A percentile compares a stretch with the other conserved stretches of the same genome.
These are phyloP conservation scores for Ascochyta fabae DNA, from an alignment of 2,329 filamentous ascomycete species.

Conservation along the genomic window DNA sequence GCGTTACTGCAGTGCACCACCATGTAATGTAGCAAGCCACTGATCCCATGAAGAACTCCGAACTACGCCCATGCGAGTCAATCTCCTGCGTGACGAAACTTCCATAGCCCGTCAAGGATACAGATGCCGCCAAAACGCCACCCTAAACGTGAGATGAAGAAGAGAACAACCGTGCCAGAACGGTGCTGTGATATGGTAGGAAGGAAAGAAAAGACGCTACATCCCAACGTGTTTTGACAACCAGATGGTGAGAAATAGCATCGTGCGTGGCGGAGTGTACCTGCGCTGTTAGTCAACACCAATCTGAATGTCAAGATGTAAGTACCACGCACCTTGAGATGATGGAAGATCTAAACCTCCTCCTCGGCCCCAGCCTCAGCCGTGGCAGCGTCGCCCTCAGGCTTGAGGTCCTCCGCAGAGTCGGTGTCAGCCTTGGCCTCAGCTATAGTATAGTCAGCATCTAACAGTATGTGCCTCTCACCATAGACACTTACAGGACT, in stretches of 20 bases:
- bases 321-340: background rate
- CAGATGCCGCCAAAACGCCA: background rate
- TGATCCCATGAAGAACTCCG: background rate
- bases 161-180: background rate
- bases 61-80: background rate
- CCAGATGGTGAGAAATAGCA: background rate
- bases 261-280: background rate
- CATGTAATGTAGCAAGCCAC: no score
- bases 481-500: conserved; percentile 19
- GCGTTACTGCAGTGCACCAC: no score
- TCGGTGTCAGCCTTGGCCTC: conserved; percentile 18
- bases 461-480: conserved; percentile 2
- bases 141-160: background rate
- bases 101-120: background rate
- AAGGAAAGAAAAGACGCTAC: background rate
- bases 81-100: background rate
- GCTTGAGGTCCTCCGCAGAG: conserved; percentile 2
- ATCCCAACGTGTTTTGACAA: background rate
- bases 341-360: conserved; percentile 20
- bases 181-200: background rate
- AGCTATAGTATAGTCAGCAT: conserved; percentile 5
- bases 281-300: background rate
- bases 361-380: conserved; percentile 14
- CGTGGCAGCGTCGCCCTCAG: background rate
- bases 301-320: background rate